These are phyloP conservation scores for Saturnispora gosingensis DNA, from an alignment of 805 yeast species.

Conservation along the genomic window DNA sequence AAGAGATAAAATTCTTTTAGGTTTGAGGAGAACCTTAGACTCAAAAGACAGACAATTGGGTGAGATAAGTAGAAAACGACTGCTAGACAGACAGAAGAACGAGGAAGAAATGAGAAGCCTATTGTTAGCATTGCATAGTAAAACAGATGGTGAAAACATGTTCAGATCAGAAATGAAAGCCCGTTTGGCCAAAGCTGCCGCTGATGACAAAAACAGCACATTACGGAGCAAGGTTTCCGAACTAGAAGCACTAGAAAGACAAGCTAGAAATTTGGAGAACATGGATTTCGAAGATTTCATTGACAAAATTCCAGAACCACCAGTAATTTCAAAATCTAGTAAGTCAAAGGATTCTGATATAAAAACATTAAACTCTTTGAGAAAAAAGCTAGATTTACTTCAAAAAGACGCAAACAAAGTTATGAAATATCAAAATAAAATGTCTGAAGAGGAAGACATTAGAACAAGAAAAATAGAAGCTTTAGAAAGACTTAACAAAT, in stretches of 20 bases:
- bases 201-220: slow-evolving; percentile 4
- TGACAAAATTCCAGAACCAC: slow-evolving; percentile 12
- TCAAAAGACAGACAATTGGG: slow-evolving; percentile 53
- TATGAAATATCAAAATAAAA: slow-evolving; percentile 48
- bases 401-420: slow-evolving; percentile 73
- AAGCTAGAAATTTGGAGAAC: slow-evolving; percentile 80
- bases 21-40: slow-evolving; percentile 53
- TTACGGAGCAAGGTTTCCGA: slow-evolving; percentile 8
- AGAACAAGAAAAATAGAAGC: slow-evolving; percentile 56
- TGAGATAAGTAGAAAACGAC: slow-evolving; percentile 48
- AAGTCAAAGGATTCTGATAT: slow-evolving; percentile 38
- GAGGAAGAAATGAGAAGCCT: slow-evolving; percentile 72
- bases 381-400: slow-evolving; percentile 48
- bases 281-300: slow-evolving; percentile 58
- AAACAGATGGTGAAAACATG: slow-evolving; percentile 16
- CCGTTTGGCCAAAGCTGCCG: slow-evolving; percentile 10
- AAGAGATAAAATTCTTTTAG: slow-evolving; percentile 46
- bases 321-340: neutral
- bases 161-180: slow-evolving; percentile 18
- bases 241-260: slow-evolving; percentile 45
- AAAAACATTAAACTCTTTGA: slow-evolving; percentile 43
- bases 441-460: slow-evolving; percentile 43
- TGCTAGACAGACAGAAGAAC: slow-evolving; percentile 63
- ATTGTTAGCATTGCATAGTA: slow-evolving; percentile 49
- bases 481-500: slow-evolving; percentile 58